Evolutionary conservation across 352 stramenopile species (phyloP).

Genomic region (Halophytophthora batemanensis): DNA sequence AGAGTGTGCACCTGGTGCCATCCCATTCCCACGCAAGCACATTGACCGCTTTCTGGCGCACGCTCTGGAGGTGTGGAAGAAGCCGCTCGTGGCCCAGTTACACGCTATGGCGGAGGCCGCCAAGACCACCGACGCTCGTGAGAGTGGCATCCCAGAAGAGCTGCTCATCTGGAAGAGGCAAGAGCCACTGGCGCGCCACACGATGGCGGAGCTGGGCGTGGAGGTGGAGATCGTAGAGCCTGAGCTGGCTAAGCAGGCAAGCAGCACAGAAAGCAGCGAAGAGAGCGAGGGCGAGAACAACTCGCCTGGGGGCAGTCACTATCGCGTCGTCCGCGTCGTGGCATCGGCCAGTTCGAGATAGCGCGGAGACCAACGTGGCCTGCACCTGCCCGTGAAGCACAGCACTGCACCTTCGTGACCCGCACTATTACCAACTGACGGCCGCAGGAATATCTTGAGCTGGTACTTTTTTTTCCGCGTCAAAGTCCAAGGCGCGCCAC

Average conservation of each 20-base stretch:
- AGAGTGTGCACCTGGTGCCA: slow-evolving; percentile 68
- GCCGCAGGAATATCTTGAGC: no score
- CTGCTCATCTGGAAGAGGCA: slow-evolving; percentile 61
- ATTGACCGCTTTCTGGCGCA: slow-evolving; percentile 70
- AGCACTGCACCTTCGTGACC: no score
- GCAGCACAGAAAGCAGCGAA: background rate
- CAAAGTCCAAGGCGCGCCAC: no score
- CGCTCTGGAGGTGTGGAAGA: slow-evolving; percentile 64
- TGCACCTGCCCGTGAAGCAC: no score
- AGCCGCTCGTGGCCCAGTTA: slow-evolving; percentile 47
- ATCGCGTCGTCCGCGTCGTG: slow-evolving; percentile 30
- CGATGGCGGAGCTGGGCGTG: slow-evolving; percentile 31
- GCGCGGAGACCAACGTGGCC: no score
- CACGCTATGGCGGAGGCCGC: slow-evolving; percentile 26
- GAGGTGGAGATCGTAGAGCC: slow-evolving; percentile 18
- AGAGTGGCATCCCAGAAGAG: slow-evolving; percentile 14
- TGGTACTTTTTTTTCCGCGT: no score
- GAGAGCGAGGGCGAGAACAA: background rate
- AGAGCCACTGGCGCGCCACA: slow-evolving; percentile 27
- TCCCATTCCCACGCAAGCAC: slow-evolving; percentile 69
- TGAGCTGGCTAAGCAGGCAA: slow-evolving; percentile 2
- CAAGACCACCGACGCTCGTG: slow-evolving; percentile 9
- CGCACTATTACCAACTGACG: no score
- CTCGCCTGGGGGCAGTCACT: slow-evolving; percentile 16
- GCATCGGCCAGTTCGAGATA: background rate